Evolutionary conservation across 108 stramenopile genomes (phyloP), one percentile per base, ranked within the genome.

Genomic region (Fragilariopsis cylindrus): DNA sequence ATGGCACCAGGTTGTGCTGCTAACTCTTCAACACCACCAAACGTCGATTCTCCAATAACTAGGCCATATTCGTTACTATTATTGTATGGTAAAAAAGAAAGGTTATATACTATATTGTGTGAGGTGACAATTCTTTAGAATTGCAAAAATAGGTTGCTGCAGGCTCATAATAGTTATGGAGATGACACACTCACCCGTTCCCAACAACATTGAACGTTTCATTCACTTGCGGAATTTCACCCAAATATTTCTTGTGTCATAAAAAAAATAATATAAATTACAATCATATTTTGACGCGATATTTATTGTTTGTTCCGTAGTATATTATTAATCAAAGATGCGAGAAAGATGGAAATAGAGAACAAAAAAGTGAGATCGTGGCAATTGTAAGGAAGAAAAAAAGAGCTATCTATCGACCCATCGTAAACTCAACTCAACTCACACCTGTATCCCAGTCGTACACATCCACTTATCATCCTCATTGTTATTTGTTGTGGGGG

Each of bases 41-140:
- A 90, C 16, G 92, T 92, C 9, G 92, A 86, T 81, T 92, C 92
- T 9, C 85, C 88, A 78, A 92, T 92, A 52, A 79, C 79, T 11
- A 92, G 39, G 7, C 92, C 92, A 18, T 75, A 69, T 69, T 92
- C 88, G 75, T 92, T 92, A 21, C 30, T 30, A 30, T 30, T 30
- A 30, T 30, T 30, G 30, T 30, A 30, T 30, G 0, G 30, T 30
- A 30, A 30, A 30, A 30, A 30, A 30, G 30, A 30, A 30, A 30
- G 30, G 30, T 30, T 30, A 30, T 30, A 30, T 2, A 30, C 30
- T 30, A 30, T 30, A 30, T 30, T 30, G 1, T 30, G 30, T 30
- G 30, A 30, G 30, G 30, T 30, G 30, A 30, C 2, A 30, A 30
- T 30, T 30, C 30, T 30, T 2, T 30, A 30, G 1, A 30, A 30